phyloP scores from a whole-genome alignment of 1,284 basidiomycete genomes.

The Pseudozyma pruni region DNA sequence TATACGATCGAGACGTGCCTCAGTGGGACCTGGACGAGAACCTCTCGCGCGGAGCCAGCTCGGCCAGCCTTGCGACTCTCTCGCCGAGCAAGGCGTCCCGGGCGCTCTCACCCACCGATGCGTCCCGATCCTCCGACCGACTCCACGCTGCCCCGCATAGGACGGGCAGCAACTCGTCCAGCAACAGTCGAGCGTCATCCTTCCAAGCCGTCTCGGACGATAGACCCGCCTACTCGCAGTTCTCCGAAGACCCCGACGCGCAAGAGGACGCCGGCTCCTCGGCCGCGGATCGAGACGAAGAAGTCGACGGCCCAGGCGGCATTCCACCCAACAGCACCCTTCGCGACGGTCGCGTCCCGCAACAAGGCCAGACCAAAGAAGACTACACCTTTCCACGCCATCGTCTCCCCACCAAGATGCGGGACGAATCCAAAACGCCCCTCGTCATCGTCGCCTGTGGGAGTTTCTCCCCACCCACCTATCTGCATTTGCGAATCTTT shows the following conservation, averaged over 20 bases:
- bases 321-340: slow-evolving; percentile 8
- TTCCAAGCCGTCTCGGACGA: slow-evolving; percentile 10
- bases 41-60: slow-evolving; percentile 37
- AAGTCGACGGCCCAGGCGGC: slow-evolving; percentile 47
- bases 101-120: slow-evolving; percentile 8
- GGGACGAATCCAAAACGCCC: slow-evolving; percentile 63
- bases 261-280: slow-evolving; percentile 45
- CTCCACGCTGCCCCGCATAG: slow-evolving; percentile 3
- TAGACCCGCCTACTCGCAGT: slow-evolving; percentile 46
- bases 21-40: slow-evolving; percentile 48
- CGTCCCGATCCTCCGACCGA: slow-evolving; percentile 7
- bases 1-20: slow-evolving; percentile 55
- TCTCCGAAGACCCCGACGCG: slow-evolving; percentile 45
- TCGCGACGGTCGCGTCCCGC: slow-evolving; percentile 42
- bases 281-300: slow-evolving; percentile 50
- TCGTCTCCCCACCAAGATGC: slow-evolving; percentile 62
- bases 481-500: slow-evolving; percentile 83
- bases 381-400: slow-evolving; percentile 65
- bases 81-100: slow-evolving; percentile 19
- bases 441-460: slow-evolving; percentile 71
- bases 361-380: slow-evolving; percentile 56
- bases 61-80: slow-evolving; percentile 38
- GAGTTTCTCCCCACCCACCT: slow-evolving; percentile 73
- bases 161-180: slow-evolving; percentile 11
- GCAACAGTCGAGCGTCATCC: slow-evolving; percentile 10